Base-by-base conservation (phyloP, 2,329 filamentous ascomycete species). In the Tolypocladium nubicola region DNA sequence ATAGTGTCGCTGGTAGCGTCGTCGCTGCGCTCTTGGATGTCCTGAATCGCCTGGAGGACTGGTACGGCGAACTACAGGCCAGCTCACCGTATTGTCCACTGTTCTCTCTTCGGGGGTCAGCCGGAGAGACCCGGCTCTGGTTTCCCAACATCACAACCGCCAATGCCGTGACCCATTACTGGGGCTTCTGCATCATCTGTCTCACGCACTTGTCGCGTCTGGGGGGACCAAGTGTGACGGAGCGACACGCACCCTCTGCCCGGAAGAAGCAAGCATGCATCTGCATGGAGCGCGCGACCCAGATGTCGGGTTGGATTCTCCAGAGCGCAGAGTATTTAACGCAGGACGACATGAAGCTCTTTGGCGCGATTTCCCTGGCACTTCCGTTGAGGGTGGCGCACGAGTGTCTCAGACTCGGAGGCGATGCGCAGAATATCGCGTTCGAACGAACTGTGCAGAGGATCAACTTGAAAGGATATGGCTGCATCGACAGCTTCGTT, bases 291-390 rank as follows among this genome's bases (percentile, higher is more conserved):
- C 66, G 1, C 5, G 37, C 37, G 11, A 38, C 37, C 13, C 37
- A 38, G 37, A 14, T 38, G 37, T 38, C 37, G 37, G 58, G 54
- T 0, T 65, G 64, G 58, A 70, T 72, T 16, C 68, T 68, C 45
- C 61, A 65, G 33, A 73, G 71, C 45, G 69, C 71, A 49, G 65
- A 69, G 8, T 76, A 73, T 57, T 57, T 75, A 9, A 59, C 73
- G 19, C 69, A 69, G 57, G 70, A 73, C 21, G 66, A 71, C 23
- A 72, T 75, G 69, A 71, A 67, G 21, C 60, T 76, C 0, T 75
- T 68, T 56, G 73, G 74, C 0, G 68, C 68, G 4, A 69, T 70
- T 0, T 74, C 73, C 0, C 62, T 68, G 0, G 55, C 65, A 0
- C 66, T 74, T 7, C 71, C 72, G 0, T 56, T 72, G 1, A 61